Base-by-base conservation (phyloP, 192 early-diverging fungal genomes). In the Rhizoclosmatium sp. region DNA sequence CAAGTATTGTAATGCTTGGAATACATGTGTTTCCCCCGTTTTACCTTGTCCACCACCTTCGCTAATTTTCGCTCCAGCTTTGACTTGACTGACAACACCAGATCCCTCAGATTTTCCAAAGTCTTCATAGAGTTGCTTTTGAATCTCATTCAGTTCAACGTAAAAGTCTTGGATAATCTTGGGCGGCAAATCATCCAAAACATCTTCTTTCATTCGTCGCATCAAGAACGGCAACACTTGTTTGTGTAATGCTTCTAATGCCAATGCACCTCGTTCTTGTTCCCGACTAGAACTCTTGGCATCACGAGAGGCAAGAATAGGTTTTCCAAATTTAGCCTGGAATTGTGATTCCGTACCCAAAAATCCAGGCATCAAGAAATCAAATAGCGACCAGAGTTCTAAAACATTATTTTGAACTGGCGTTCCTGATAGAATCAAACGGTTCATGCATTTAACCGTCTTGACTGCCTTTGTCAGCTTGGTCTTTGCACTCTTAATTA, bases 131-230 rank as follows among this genome's bases (percentile, higher is more conserved):
- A 99, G 84, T 76, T 90, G 85, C 78, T 92, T 93, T 82, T 98
- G 98, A 56, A 98, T 61, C 47, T 95, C 94, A 68, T 92, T 92
- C 16, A 98, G 85, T 78, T 98, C 98, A 80, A 97, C 98, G 83
- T 99, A 97, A 83, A 98, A 97, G 83, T 98, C 97, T 90, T 98
- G 97, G 78, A 98, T 98, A 75, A 99, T 99, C 87, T 99, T 99
- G 54, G 98, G 97, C 66, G 98, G 98, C 75, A 99, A 83, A 80
- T 98, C 97, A 74, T 94, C 87, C 69, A 98, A 82, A 10, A 99
- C 98, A 80, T 99, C 96, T 84, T 98, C 96, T 82, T 99, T 99
- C 90, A 99, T 91, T 40, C 98, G 90, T 14, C 97, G 91, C 81
- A 99, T 80, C 65, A 99, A 71, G 87, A 98, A 99, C 23, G 98